phyloP scores from a whole-genome alignment of 805 yeast species.

The Metschnikowia hibisci region DNA sequence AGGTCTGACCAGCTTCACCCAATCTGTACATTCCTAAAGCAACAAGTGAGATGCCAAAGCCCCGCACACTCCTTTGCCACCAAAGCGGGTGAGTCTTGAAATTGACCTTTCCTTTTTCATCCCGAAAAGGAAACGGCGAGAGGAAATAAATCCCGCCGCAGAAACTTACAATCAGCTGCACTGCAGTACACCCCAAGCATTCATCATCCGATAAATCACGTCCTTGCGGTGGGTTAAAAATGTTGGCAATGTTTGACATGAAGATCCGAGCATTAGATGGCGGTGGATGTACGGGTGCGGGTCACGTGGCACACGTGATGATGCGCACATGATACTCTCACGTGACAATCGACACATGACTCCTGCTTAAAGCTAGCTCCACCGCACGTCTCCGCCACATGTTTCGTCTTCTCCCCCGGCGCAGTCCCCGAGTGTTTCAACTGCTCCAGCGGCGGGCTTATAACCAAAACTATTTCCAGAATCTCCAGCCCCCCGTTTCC shows the following conservation, averaged over 20 bases:
- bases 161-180: slow-evolving; percentile 56
- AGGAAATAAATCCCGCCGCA: slow-evolving; percentile 62
- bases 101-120: slow-evolving; percentile 37
- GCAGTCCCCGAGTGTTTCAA: not conserved
- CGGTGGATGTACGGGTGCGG: not conserved
- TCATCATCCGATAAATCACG: slow-evolving; percentile 43
- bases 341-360: not conserved
- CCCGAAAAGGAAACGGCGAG: slow-evolving; percentile 51
- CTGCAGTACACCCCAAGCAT: slow-evolving; percentile 66
- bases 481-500: slow-evolving; percentile 12
- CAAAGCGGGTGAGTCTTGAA: slow-evolving; percentile 43
- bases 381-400: not conserved
- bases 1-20: slow-evolving; percentile 43
- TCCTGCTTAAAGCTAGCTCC: no score
- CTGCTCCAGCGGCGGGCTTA: slow-evolving; percentile 1
- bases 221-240: slow-evolving; percentile 49
- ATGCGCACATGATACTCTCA: no score
- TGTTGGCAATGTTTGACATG: slow-evolving; percentile 49
- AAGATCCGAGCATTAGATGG: no score
- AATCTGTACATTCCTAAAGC: slow-evolving; percentile 60
- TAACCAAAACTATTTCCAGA: slow-evolving; percentile 16
- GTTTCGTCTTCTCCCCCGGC: not conserved
- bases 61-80: slow-evolving; percentile 58
- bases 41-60: slow-evolving; percentile 51
- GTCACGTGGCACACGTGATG: not conserved